Conservation (phyloP, 164 flowering plant genomes). For the Sedum album region DNA sequence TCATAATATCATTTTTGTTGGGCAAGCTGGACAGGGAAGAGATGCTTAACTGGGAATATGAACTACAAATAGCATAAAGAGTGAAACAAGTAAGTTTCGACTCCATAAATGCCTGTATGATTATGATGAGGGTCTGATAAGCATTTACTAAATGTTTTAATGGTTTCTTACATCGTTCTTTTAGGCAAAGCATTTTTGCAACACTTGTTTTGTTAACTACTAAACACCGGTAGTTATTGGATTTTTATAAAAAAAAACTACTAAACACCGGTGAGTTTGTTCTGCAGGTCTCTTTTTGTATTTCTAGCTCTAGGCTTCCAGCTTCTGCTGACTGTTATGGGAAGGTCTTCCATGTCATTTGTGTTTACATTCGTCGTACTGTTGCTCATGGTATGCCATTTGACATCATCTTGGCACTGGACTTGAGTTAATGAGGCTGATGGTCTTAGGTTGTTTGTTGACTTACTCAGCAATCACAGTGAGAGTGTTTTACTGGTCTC, state of each 20-base stretch:
- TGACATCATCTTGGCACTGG: conserved; percentile 1
- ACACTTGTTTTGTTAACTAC: neutral
- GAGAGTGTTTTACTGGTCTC: neutral
- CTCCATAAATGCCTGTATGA: conserved; percentile 11
- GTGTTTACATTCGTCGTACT: neutral
- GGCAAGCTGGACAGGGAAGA: neutral
- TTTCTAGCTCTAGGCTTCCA: neutral
- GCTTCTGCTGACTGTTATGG: neutral
- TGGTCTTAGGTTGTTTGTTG: neutral
- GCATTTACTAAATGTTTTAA: neutral
- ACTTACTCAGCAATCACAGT: neutral
- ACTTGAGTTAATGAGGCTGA: neutral
- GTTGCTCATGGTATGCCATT: conserved; percentile 2
- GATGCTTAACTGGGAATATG: conserved; percentile 13
- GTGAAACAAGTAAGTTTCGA: conserved; percentile 6
- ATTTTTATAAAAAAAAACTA: too few species aligned
- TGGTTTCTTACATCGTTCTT: neutral
- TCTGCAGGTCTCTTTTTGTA: neutral
- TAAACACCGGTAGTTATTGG: too few species aligned
- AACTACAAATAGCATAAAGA: conserved; percentile 10
- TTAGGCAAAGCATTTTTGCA: neutral
- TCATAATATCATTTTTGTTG: conserved; percentile 15
- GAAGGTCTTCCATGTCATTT: neutral
- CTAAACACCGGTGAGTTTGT: neutral
- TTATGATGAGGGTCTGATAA: neutral